phyloP scores from a whole-genome alignment of 495 filamentous ascomycete genomes.

The Penicillium crystallinum region DNA sequence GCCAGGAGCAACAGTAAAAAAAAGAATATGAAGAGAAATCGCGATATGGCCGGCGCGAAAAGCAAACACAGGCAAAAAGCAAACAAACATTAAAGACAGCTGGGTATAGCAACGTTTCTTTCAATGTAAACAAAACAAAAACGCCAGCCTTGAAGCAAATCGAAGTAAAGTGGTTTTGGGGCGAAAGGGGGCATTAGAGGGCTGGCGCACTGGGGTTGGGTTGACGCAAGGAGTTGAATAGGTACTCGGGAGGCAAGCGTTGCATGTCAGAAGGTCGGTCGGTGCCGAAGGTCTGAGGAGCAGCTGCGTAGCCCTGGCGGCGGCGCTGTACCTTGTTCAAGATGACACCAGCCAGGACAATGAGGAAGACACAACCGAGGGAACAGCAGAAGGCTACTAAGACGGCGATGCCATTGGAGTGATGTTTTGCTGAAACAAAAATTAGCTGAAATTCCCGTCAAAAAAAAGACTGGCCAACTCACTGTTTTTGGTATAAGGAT shows the following conservation, averaged over 20 bases:
- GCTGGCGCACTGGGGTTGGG: slow-evolving; percentile 33
- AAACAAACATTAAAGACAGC: slow-evolving; percentile 33
- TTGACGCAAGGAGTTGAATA: slow-evolving; percentile 58
- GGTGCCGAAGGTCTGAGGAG: slow-evolving; percentile 62
- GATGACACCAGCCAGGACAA: slow-evolving; percentile 79
- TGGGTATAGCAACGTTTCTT: slow-evolving; percentile 31
- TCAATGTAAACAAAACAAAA: slow-evolving; percentile 19
- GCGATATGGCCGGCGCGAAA: slow-evolving; percentile 15
- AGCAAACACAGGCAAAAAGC: slow-evolving; percentile 13
- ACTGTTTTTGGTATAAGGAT: slow-evolving; percentile 56
- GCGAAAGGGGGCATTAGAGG: slow-evolving; percentile 25
- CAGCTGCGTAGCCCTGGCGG: slow-evolving; percentile 80
- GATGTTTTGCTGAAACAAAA: slow-evolving; percentile 43
- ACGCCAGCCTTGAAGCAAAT: slow-evolving; percentile 28
- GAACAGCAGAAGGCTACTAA: slow-evolving; percentile 90
- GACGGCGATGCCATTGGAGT: slow-evolving; percentile 81
- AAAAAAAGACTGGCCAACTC: slow-evolving; percentile 22
- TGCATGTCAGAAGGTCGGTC: slow-evolving; percentile 72
- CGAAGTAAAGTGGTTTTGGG: slow-evolving; percentile 18
- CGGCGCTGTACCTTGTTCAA: slow-evolving; percentile 78
- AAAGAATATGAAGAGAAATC: slow-evolving; percentile 2
- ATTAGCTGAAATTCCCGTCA: slow-evolving; percentile 19
- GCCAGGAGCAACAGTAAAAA: neutral
- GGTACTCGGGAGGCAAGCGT: slow-evolving; percentile 73
- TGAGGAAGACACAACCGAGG: slow-evolving; percentile 77